Percentiles rank a stretch among this genome's conserved stretches.
Evolutionary conservation across 106 monocot genomes (phyloP).

Genomic region (Triglochin maritima): DNA sequence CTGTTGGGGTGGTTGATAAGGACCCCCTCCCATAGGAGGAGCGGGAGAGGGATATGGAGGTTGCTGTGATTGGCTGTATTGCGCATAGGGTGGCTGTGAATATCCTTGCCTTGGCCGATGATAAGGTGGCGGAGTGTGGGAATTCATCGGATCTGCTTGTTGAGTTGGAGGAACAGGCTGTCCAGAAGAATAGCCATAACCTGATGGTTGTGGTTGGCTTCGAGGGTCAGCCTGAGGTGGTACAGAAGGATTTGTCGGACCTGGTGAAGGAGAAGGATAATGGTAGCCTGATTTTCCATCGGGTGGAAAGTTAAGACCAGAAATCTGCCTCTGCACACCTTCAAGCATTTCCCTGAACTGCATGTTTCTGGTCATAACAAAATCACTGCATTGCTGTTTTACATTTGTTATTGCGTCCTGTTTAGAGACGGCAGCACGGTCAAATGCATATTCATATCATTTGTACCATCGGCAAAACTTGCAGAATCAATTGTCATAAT

Average conservation of each 20-base stretch:
- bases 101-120: slow-evolving; percentile 36
- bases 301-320: slow-evolving; percentile 59
- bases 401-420: slow-evolving; percentile 89
- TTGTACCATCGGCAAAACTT: too few species aligned
- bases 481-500: background rate
- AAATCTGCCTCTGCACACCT: slow-evolving; percentile 71
- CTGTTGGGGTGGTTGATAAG: slow-evolving; percentile 41
- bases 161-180: slow-evolving; percentile 5
- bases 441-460: too few species aligned
- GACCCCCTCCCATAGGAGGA: slow-evolving; percentile 8
- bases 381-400: slow-evolving; percentile 95
- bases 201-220: slow-evolving; percentile 7
- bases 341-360: slow-evolving; percentile 88
- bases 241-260: slow-evolving; percentile 14
- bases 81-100: slow-evolving; percentile 36
- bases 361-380: slow-evolving; percentile 77
- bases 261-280: slow-evolving; percentile 30
- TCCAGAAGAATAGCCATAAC: background rate
- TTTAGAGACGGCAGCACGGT: slow-evolving; percentile 6
- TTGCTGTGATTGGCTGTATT: slow-evolving; percentile 26
- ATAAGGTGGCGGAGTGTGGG: slow-evolving; percentile 5
- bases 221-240: slow-evolving; percentile 25
- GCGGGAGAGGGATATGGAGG: slow-evolving; percentile 24
- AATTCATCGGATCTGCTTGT: slow-evolving; percentile 15
- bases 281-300: slow-evolving; percentile 36